A percentile compares a stretch with the other conserved stretches of the same genome.
phyloP scores from a whole-genome alignment of 305 asterid genomes.

The Solanum chacoense region DNA sequence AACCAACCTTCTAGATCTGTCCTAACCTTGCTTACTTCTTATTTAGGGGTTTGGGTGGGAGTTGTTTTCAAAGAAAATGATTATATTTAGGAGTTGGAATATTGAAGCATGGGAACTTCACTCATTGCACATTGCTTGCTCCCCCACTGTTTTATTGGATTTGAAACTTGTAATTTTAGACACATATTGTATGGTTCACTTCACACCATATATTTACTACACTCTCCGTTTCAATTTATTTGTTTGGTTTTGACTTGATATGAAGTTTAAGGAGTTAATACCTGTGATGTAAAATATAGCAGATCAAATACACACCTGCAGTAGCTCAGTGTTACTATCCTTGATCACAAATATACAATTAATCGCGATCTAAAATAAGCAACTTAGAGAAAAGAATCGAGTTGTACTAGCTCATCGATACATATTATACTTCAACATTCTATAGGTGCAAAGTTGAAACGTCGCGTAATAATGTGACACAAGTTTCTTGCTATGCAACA shows the following conservation, averaged over 20 bases:
- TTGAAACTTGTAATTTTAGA: background rate
- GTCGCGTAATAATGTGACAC: background rate
- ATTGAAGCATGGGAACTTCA: background rate
- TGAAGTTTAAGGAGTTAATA: too few species aligned
- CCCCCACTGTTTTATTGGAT: background rate
- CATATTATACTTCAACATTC: background rate
- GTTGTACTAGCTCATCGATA: background rate
- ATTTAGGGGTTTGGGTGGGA: too few species aligned
- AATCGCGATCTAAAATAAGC: background rate
- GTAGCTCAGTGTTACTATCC: background rate
- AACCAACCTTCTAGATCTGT: too few species aligned
- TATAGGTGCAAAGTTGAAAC: background rate
- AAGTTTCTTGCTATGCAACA: background rate
- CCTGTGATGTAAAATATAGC: background rate
- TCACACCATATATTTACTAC: background rate
- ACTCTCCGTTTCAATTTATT: too few species aligned
- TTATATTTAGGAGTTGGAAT: background rate
- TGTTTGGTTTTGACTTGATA: background rate
- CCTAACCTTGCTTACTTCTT: background rate
- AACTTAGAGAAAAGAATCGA: background rate
- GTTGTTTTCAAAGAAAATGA: background rate
- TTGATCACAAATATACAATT: background rate
- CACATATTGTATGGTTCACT: background rate
- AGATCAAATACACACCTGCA: background rate
- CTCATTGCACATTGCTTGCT: background rate